Evolutionary conservation across 495 filamentous ascomycete species (phyloP).

Genomic region (Aspergillus biplanus): DNA sequence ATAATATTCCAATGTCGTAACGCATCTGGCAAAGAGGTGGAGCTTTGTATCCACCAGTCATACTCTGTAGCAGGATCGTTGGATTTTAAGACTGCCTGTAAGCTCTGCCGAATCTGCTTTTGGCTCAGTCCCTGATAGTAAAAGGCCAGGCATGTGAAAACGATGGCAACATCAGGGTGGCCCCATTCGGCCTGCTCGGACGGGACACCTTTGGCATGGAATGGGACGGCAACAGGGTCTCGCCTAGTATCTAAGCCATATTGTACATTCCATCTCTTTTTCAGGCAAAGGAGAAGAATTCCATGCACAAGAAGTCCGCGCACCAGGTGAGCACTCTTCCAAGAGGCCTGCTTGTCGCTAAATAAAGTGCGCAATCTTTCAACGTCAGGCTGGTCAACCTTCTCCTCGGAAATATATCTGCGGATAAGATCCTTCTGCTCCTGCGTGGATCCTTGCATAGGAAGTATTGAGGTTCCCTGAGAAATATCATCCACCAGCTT

Average conservation of each 20-base stretch:
- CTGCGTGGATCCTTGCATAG: slow-evolving; percentile 22
- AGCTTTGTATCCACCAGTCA: slow-evolving; percentile 50
- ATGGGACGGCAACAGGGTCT: slow-evolving; percentile 70
- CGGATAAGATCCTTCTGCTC: slow-evolving; percentile 14
- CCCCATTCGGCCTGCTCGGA: slow-evolving; percentile 69
- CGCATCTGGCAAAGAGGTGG: slow-evolving; percentile 35
- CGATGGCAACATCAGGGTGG: slow-evolving; percentile 70
- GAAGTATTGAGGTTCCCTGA: slow-evolving; percentile 12
- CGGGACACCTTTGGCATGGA: slow-evolving; percentile 66
- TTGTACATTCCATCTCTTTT: slow-evolving; percentile 71
- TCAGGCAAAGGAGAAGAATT: slow-evolving; percentile 58
- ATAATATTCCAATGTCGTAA: slow-evolving; percentile 56
- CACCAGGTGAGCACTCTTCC: slow-evolving; percentile 53
- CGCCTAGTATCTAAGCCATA: slow-evolving; percentile 60
- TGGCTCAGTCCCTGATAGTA: slow-evolving; percentile 65
- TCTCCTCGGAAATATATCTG: slow-evolving; percentile 21
- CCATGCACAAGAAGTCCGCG: slow-evolving; percentile 63
- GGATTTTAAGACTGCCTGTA: slow-evolving; percentile 55
- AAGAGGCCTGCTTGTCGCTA: background rate
- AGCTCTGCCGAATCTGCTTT: slow-evolving; percentile 49
- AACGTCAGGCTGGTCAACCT: background rate
- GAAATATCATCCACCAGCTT: slow-evolving; percentile 21
- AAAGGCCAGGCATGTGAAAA: slow-evolving; percentile 68
- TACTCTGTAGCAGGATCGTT: slow-evolving; percentile 63
- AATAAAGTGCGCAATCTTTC: background rate